Base-by-base conservation (phyloP, 169 alveolate genomes). In the Plasmodium knowlesi region DNA sequence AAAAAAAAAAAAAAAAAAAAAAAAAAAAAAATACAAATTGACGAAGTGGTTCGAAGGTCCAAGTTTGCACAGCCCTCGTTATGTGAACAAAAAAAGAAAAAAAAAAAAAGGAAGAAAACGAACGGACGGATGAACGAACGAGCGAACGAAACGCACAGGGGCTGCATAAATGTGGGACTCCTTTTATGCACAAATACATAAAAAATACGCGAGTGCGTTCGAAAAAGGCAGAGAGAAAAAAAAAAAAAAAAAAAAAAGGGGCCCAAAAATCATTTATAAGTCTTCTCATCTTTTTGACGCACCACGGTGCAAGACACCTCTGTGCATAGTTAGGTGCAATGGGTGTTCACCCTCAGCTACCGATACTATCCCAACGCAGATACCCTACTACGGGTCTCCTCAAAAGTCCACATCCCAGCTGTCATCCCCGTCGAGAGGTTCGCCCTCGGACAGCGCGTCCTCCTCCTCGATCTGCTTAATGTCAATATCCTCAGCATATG, bases 401-500 rank as follows among this genome's bases (percentile, higher is more conserved):
- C 70, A 89, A 25, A 89, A 89, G 72, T 89, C 94, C 6, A 79
- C 32, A 50, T 89, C 94, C 94, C 94, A 89, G 32, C 28, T 76
- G 32, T 43, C 94, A 39, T 89, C 94, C 53, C 82, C 94, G 34
- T 79, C 53, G 10, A 57, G 14, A 12, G 88, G 39, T 5, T 78
- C 89, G 0, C 25, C 85, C 12, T 28, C 89, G 70, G 43, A 73
- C 16, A 19, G 37, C 16, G 72, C 90, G 22, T 50, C 93, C 53
- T 89, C 94, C 82, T 89, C 79, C 57, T 89, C 94, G 39, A 89
- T 89, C 72, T 89, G 94, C 53, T 89, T 89, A 53, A 89, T 67
- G 37, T 89, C 94, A 30, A 89, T 89, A 34, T 89, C 94, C 78
- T 89, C 94, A n/a, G 94, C 94, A 71, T 97, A 97, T 9, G 93